These are phyloP conservation scores for Periconia sp. DNA, from an alignment of 2,329 filamentous ascomycete genomes.

Conservation along the genomic window DNA sequence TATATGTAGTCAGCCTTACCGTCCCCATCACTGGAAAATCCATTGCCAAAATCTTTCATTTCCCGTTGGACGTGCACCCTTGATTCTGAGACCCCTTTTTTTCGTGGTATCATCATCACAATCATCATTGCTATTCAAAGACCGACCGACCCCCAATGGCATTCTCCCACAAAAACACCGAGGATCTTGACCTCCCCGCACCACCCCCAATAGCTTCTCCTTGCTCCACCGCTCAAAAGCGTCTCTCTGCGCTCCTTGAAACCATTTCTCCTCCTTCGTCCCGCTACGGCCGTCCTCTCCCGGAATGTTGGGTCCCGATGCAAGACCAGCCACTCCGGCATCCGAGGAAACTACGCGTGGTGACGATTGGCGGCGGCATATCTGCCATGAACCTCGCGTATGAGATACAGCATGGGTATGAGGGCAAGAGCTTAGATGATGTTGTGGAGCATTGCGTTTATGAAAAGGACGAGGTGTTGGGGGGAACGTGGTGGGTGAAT, in stretches of 20 bases:
- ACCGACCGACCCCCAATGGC: too few relatives aligned
- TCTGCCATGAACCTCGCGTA: conserved; percentile 49
- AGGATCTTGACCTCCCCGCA: background rate
- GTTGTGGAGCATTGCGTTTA: conserved; percentile 47
- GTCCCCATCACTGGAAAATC: too few relatives aligned
- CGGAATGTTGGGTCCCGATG: conserved; percentile 37
- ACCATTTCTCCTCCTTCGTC: conserved; percentile 17
- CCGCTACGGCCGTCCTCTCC: conserved; percentile 31
- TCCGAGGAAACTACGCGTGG: conserved; percentile 25
- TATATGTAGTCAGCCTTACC: too few relatives aligned
- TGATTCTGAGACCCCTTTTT: too few relatives aligned
- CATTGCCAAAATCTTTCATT: too few relatives aligned
- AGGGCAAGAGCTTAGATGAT: conserved; percentile 22
- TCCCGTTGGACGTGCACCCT: too few relatives aligned
- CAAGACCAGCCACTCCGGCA: conserved; percentile 37
- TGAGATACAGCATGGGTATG: conserved; percentile 43
- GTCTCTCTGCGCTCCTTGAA: conserved; percentile 4
- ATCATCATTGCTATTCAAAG: too few relatives aligned
- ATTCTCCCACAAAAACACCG: background rate
- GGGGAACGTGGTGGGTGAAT: conserved; percentile 48
- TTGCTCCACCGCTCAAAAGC: conserved; percentile 6
- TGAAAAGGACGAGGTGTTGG: conserved; percentile 43
- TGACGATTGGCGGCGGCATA: conserved; percentile 41
- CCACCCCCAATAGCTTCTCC: conserved; percentile 5
- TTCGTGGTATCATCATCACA: too few relatives aligned